Evolutionary conservation across 2,329 filamentous ascomycete species (phyloP).

Genomic region (Verticillium alfalfae): DNA sequence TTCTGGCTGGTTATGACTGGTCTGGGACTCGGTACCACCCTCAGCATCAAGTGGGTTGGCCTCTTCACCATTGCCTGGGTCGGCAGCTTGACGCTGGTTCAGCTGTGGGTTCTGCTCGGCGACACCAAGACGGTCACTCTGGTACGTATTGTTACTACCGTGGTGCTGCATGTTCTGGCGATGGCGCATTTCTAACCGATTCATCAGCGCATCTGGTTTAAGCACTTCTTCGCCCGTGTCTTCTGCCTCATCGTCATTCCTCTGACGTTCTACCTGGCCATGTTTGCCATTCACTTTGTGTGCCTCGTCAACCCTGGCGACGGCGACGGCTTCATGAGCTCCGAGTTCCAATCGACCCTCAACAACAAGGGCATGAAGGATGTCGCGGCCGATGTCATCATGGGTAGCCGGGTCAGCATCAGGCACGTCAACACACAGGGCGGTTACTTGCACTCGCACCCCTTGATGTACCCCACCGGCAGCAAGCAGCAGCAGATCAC

Average conservation of each 20-base stretch:
- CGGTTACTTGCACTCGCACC: conserved; percentile 94
- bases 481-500: conserved; percentile 99
- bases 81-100: conserved; percentile 79
- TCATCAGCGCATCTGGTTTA: conserved; percentile 69
- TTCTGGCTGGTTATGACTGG: conserved; percentile 91
- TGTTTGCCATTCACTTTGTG: conserved; percentile 96
- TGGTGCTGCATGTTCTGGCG: background rate
- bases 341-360: conserved; percentile 94
- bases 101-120: conserved; percentile 92
- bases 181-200: conserved; percentile 8
- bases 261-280: conserved; percentile 83
- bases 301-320: conserved; percentile 93
- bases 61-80: conserved; percentile 99
- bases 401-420: conserved; percentile 79
- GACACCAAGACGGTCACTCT: conserved; percentile 81
- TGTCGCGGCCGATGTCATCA: conserved; percentile 84
- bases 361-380: conserved; percentile 97
- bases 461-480: conserved; percentile 94
- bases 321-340: conserved; percentile 98
- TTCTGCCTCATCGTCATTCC: conserved; percentile 93
- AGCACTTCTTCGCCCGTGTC: conserved; percentile 85
- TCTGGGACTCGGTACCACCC: conserved; percentile 80
- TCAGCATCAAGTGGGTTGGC: conserved; percentile 98
- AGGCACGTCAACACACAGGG: conserved; percentile 97
- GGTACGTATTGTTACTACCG: conserved; percentile 34